A percentile compares a stretch with the other conserved stretches of the same genome.
phyloP scores from a whole-genome alignment of 495 filamentous ascomycete genomes.

The Penicillium lividum region DNA sequence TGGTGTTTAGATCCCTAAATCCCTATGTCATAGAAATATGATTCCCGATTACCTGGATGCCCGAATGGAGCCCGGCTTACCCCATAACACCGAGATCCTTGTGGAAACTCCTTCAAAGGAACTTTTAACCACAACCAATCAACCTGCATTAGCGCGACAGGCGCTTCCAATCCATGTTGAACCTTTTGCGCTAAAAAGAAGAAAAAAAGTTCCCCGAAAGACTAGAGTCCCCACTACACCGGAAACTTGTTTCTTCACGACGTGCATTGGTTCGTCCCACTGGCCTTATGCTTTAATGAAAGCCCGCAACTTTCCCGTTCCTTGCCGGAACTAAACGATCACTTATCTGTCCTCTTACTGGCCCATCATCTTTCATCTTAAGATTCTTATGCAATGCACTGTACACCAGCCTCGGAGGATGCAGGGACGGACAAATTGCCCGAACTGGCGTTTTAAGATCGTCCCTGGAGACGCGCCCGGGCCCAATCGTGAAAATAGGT shows the following conservation, averaged over 20 bases:
- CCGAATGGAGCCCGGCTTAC: conserved; percentile 8
- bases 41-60: conserved; percentile 31
- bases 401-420: conserved; percentile 15
- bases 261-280: conserved; percentile 5
- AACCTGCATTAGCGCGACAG: background rate
- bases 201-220: conserved; percentile 21
- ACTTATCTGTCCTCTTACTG: background rate
- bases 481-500: conserved; percentile 21
- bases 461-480: conserved; percentile 20
- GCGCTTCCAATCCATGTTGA: background rate
- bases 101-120: conserved; percentile 15
- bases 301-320: background rate
- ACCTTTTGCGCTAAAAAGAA: conserved; percentile 12
- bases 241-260: conserved; percentile 13
- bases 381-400: conserved; percentile 17
- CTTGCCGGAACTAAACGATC: background rate
- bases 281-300: background rate
- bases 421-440: conserved; percentile 32
- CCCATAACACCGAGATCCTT: conserved; percentile 20
- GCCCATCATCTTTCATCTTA: background rate
- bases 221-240: conserved; percentile 17
- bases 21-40: background rate
- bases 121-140: conserved; percentile 22
- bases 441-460: conserved; percentile 25
- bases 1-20: too few species aligned